A percentile compares a stretch with the other conserved stretches of the same genome.
Conservation (phyloP, 305 asterid species). For the Fraxinus angustifolia region DNA sequence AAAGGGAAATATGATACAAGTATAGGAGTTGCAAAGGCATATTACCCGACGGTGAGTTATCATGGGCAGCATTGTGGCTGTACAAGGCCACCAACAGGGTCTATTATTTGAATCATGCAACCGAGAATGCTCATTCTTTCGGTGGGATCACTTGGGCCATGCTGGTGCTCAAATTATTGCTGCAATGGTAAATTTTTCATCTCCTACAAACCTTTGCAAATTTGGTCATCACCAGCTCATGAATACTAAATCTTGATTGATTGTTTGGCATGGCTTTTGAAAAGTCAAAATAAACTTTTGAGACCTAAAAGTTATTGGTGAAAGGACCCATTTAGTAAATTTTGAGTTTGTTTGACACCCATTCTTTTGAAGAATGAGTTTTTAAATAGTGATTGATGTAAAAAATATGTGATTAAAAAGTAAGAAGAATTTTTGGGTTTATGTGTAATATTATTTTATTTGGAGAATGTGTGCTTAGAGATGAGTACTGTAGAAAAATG, state of each 20-base stretch:
- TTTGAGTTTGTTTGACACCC: too few relatives aligned
- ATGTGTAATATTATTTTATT: too few relatives aligned
- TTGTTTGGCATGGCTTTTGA: neutral
- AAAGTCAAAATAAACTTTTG: neutral
- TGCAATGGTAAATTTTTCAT: conserved; percentile 49
- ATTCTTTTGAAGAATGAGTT: too few relatives aligned
- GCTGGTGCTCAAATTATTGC: conserved; percentile 77
- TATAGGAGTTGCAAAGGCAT: conserved; percentile 65
- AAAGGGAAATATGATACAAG: conserved; percentile 72
- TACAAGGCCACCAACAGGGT: conserved; percentile 73
- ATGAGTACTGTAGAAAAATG: too few relatives aligned
- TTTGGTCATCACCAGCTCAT: conserved; percentile 16
- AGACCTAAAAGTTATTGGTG: neutral
- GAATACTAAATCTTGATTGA: conserved; percentile 23
- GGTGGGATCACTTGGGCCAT: conserved; percentile 88
- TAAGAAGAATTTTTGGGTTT: too few relatives aligned
- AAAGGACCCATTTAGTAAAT: neutral
- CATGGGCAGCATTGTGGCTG: conserved; percentile 91
- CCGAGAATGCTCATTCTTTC: conserved; percentile 46
- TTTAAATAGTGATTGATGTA: too few relatives aligned
- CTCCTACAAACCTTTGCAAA: conserved; percentile 3
- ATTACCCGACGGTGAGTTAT: conserved; percentile 79
- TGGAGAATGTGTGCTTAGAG: too few relatives aligned
- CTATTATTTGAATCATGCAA: conserved; percentile 49
- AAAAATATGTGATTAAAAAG: too few relatives aligned